phyloP scores from a whole-genome alignment of 768 basidiomycete species.

The Suillus brevipes region DNA sequence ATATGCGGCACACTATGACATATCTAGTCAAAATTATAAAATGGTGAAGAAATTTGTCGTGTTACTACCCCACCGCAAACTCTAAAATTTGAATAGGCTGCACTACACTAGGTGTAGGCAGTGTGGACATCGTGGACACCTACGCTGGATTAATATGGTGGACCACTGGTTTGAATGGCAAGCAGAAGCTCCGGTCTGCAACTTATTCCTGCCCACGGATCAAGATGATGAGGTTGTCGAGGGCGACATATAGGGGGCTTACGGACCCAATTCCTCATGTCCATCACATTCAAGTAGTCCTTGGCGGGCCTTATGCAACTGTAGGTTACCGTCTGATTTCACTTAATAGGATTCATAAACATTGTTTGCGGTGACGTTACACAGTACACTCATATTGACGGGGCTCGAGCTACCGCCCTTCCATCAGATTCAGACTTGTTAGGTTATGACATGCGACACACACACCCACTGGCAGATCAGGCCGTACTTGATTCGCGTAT shows the following conservation, averaged over 20 bases:
- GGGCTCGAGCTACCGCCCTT: too few relatives aligned
- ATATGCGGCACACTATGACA: background rate
- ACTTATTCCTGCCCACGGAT: background rate
- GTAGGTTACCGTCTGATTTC: background rate
- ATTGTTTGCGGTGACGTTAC: background rate
- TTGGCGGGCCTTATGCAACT: background rate
- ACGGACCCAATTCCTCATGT: background rate
- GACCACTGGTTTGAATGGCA: background rate
- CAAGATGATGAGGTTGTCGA: background rate
- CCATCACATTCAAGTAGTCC: background rate
- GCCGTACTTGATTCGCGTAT: too few relatives aligned
- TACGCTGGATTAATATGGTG: background rate
- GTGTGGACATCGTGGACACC: background rate
- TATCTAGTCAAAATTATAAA: background rate
- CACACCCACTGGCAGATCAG: too few relatives aligned
- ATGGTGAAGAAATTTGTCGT: background rate
- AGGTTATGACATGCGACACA: too few relatives aligned
- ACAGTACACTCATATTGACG: too few relatives aligned
- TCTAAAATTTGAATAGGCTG: background rate
- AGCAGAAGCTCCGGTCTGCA: background rate
- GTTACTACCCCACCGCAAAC: background rate
- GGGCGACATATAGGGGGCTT: background rate
- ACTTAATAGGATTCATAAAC: background rate
- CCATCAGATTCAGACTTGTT: too few relatives aligned
- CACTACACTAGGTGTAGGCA: background rate